Evolutionary conservation across 768 basidiomycete genomes (phyloP).

Genomic region (Boletus bicolor): DNA sequence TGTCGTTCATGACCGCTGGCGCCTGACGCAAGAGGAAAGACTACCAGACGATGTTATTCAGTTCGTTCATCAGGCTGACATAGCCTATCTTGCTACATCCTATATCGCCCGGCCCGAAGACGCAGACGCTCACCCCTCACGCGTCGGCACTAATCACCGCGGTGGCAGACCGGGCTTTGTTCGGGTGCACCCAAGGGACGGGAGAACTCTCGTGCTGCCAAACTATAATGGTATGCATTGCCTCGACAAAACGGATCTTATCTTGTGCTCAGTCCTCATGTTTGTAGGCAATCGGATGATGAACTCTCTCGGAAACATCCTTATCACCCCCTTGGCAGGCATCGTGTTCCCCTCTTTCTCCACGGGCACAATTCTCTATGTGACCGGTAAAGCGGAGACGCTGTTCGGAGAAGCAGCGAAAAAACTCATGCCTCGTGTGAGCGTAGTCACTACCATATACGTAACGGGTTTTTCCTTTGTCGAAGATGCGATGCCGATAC

Average conservation of each 20-base stretch:
- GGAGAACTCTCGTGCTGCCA: constrained; percentile 53
- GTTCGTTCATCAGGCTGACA: constrained; percentile 50
- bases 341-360: constrained; percentile 55
- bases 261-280: neutral
- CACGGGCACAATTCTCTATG: constrained; percentile 54
- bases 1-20: constrained; percentile 32
- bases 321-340: constrained; percentile 52
- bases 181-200: constrained; percentile 53
- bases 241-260: neutral
- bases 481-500: constrained; percentile 50
- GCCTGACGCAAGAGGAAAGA: constrained; percentile 35
- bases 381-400: constrained; percentile 54
- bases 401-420: constrained; percentile 47
- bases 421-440: constrained; percentile 46
- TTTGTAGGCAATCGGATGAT: constrained; percentile 55
- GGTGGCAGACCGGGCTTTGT: constrained; percentile 63
- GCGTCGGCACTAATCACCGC: constrained; percentile 61
- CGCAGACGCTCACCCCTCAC: constrained; percentile 45
- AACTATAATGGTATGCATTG: constrained; percentile 51
- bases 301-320: constrained; percentile 63
- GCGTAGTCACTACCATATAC: constrained; percentile 45
- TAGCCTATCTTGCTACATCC: constrained; percentile 52
- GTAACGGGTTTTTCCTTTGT: constrained; percentile 54
- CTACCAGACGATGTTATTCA: constrained; percentile 49
- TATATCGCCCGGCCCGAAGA: constrained; percentile 43